A percentile compares a stretch with the other conserved stretches of the same genome.
Evolutionary conservation across 805 yeast genomes (phyloP).

Genomic region (Vanderwaltozyma verrucispora): DNA sequence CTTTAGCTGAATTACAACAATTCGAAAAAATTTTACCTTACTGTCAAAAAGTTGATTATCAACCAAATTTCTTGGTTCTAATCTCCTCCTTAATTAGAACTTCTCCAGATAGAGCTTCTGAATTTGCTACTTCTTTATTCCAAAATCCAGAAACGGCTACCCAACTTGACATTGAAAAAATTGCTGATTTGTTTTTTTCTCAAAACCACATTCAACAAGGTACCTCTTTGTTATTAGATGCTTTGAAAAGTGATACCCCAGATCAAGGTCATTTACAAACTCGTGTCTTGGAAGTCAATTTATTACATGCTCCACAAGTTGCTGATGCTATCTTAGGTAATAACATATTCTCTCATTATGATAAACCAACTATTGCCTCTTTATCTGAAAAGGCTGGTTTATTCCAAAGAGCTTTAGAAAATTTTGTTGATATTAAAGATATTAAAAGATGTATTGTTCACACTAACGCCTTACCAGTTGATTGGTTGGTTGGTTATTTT

Average conservation of each 20-base stretch:
- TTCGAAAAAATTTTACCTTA: slow-evolving; percentile 93
- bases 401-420: slow-evolving; percentile 91
- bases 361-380: slow-evolving; percentile 83
- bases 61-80: slow-evolving; percentile 82
- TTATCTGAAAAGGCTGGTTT: slow-evolving; percentile 95
- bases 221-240: slow-evolving; percentile 92
- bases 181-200: slow-evolving; percentile 88
- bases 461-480: slow-evolving; percentile 74
- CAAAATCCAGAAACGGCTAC: slow-evolving; percentile 48
- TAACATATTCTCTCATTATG: slow-evolving; percentile 91
- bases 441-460: slow-evolving; percentile 91
- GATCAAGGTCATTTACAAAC: slow-evolving; percentile 96
- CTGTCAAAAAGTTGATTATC: slow-evolving; percentile 78
- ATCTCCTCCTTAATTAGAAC: slow-evolving; percentile 84
- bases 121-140: slow-evolving; percentile 82
- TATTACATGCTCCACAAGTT: slow-evolving; percentile 96
- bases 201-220: slow-evolving; percentile 96
- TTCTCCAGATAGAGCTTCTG: slow-evolving; percentile 97
- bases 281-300: slow-evolving; percentile 81
- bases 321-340: slow-evolving; percentile 98
- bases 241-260: slow-evolving; percentile 86
- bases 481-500: slow-evolving; percentile 87
- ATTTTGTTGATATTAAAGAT: slow-evolving; percentile 88
- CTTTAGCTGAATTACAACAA: slow-evolving; percentile 91
- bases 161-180: slow-evolving; percentile 67